These are phyloP conservation scores for Neocucurbitaria cava DNA, from an alignment of 2,329 filamentous ascomycete species.

Conservation along the genomic window DNA sequence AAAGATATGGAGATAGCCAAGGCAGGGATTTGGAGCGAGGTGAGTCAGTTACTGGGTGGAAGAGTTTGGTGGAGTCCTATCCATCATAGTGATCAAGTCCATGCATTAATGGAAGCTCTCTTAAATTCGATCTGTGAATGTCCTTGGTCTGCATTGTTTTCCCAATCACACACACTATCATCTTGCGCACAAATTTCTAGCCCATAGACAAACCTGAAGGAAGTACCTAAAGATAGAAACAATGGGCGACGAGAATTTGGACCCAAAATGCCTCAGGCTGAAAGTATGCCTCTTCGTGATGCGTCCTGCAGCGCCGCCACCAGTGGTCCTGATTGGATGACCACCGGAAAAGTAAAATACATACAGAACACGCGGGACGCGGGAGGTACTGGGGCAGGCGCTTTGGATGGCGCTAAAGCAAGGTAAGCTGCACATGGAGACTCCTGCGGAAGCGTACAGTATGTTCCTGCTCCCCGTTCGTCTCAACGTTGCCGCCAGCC, in stretches of 20 bases:
- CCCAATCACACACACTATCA: no score
- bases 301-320: background rate
- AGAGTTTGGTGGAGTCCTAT: conserved; percentile 4
- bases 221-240: no score
- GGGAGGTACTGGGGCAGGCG: background rate
- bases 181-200: no score
- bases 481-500: background rate
- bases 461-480: no score
- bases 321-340: background rate
- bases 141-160: no score
- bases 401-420: background rate
- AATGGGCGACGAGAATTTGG: background rate
- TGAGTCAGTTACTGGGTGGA: conserved; percentile 17
- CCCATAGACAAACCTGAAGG: background rate
- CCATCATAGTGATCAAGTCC: background rate
- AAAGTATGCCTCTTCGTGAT: background rate
- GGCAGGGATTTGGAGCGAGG: conserved; percentile 12
- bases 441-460: background rate
- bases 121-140: no score
- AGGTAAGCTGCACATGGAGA: background rate
- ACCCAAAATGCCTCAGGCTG: no score
- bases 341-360: background rate
- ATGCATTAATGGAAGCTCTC: no score
- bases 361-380: background rate
- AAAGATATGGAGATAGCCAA: conserved; percentile 18